A percentile compares a stretch with the other conserved stretches of the same genome.
Evolutionary conservation across 2,329 filamentous ascomycete genomes (phyloP).

Genomic region (Xylariaceae sp.): DNA sequence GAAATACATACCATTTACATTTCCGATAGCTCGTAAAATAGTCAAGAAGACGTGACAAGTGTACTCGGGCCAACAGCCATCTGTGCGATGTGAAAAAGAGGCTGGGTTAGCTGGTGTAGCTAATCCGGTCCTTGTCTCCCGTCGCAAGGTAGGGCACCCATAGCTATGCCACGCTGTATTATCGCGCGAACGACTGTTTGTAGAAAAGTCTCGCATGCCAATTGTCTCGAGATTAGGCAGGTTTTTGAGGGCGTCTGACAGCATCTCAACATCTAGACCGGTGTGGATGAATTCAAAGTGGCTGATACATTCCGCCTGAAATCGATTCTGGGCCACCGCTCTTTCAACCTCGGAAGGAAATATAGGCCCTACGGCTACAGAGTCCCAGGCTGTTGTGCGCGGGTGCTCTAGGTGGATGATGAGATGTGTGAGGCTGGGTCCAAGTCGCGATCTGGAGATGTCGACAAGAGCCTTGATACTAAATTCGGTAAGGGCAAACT

Average conservation of each 20-base stretch:
- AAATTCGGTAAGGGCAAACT: conserved; percentile 66
- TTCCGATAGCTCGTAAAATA: conserved; percentile 51
- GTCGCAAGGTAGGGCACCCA: conserved; percentile 43
- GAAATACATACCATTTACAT: conserved; percentile 37
- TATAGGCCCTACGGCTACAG: background rate
- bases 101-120: background rate
- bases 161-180: conserved; percentile 59
- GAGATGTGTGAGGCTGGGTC: conserved; percentile 49
- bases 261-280: conserved; percentile 58
- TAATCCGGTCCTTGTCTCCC: background rate
- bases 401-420: conserved; percentile 53
- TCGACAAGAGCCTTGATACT: conserved; percentile 57
- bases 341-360: background rate
- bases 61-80: conserved; percentile 10
- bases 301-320: conserved; percentile 34
- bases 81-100: too few relatives aligned
- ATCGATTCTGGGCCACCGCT: background rate
- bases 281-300: conserved; percentile 46
- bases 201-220: conserved; percentile 65
- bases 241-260: conserved; percentile 61
- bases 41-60: conserved; percentile 46
- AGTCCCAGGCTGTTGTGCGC: background rate
- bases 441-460: conserved; percentile 54
- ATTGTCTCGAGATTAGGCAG: conserved; percentile 61
- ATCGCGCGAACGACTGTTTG: conserved; percentile 56